Conservation (phyloP, 352 stramenopile species). For the Globisporangium cystogenes region DNA sequence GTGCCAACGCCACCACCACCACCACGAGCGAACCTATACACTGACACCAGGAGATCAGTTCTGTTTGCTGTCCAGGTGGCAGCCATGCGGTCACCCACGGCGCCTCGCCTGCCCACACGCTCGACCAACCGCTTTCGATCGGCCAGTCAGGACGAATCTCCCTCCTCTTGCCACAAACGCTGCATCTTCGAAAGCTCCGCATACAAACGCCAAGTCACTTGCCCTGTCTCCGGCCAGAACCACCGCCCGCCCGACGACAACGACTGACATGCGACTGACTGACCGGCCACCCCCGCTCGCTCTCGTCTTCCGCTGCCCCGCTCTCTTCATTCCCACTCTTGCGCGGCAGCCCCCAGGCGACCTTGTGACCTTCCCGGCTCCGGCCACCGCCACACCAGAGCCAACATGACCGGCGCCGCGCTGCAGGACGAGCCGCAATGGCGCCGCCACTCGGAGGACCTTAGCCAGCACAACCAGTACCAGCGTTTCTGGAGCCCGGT, state of each 20-base stretch:
- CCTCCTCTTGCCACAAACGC: no score
- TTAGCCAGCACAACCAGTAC: neutral
- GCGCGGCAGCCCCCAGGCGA: neutral
- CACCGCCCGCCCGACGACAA: no score
- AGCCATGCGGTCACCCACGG: neutral
- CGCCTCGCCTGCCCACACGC: neutral
- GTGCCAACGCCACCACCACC: no score
- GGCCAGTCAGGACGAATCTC: neutral
- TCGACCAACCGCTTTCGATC: neutral
- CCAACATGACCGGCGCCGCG: neutral
- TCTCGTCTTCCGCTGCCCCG: neutral
- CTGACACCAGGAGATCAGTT: no score
- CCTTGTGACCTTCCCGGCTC: neutral
- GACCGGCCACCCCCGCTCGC: neutral
- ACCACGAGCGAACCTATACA: no score
- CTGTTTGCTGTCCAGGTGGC: no score
- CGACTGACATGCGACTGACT: no score
- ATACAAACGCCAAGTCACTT: neutral
- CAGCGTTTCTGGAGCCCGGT: neutral
- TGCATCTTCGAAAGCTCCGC: no score
- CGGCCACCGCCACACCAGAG: no score
- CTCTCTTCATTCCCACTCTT: neutral
- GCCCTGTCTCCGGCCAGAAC: neutral
- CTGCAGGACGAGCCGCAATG: neutral
- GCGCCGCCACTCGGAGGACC: slow-evolving; percentile 5